Conservation (phyloP, 2,329 filamentous ascomycete genomes). For the Colletotrichum australisinense region DNA sequence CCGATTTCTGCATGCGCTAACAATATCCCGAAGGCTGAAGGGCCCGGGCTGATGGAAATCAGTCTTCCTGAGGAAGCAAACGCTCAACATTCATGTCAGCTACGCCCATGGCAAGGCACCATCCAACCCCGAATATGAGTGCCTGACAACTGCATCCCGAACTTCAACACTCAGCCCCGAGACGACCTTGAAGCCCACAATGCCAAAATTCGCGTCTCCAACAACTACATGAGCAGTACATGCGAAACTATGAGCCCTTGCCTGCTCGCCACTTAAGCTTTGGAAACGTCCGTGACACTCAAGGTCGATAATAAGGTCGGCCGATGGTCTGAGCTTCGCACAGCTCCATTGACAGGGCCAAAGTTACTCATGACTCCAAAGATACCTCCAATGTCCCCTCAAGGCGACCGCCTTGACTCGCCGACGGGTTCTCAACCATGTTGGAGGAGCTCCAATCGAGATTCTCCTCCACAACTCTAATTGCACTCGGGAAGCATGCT, state of each 20-base stretch:
- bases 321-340: constrained; percentile 15
- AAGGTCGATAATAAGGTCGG: constrained; percentile 10
- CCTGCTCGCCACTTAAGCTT: constrained; percentile 30
- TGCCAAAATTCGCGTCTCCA: neutral
- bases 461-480: neutral
- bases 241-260: constrained; percentile 16
- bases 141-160: neutral
- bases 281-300: constrained; percentile 22
- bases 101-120: neutral
- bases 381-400: neutral
- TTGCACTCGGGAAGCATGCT: neutral
- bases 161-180: neutral
- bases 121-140: neutral
- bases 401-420: constrained; percentile 10
- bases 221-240: constrained; percentile 1
- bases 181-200: neutral
- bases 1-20: neutral
- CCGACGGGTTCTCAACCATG: neutral
- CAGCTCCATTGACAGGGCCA: neutral
- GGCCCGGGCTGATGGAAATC: neutral
- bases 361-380: constrained; percentile 4
- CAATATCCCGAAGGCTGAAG: neutral
- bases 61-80: neutral
- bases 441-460: neutral
- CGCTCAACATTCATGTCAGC: neutral